These are phyloP conservation scores for Penicillium sp. DNA, from an alignment of 2,329 filamentous ascomycete species.

Conservation along the genomic window DNA sequence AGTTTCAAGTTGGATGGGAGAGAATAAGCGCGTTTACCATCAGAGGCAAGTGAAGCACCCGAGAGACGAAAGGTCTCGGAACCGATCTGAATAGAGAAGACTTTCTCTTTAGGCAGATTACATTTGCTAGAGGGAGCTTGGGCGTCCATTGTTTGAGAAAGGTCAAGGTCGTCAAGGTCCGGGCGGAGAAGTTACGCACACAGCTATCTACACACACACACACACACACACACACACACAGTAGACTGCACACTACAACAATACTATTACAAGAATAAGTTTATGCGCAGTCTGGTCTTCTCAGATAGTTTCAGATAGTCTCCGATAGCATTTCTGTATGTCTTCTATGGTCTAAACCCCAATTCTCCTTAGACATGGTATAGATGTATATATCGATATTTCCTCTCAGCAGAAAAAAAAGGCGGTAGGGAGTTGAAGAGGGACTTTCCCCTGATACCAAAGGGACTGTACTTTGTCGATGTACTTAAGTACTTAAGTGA, in stretches of 20 bases:
- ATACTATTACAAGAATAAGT: neutral
- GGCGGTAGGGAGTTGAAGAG: too few relatives aligned
- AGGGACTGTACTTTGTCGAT: too few relatives aligned
- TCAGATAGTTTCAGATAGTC: too few relatives aligned
- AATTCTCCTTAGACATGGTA: too few relatives aligned
- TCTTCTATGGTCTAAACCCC: too few relatives aligned
- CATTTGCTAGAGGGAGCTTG: slow-evolving; percentile 9
- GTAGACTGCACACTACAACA: neutral
- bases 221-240: too few relatives aligned
- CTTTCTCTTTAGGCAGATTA: slow-evolving; percentile 49
- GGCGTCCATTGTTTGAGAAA: neutral
- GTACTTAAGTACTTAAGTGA: too few relatives aligned
- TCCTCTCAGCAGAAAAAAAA: too few relatives aligned
- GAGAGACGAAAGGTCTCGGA: slow-evolving; percentile 60
- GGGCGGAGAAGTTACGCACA: neutral
- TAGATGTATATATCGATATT: too few relatives aligned
- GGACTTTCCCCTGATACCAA: too few relatives aligned
- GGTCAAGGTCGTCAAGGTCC: neutral
- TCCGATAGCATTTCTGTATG: neutral
- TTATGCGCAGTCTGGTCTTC: too few relatives aligned
- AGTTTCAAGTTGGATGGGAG: slow-evolving; percentile 30
- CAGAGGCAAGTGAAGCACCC: slow-evolving; percentile 61
- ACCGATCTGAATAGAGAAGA: slow-evolving; percentile 63
- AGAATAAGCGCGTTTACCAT: slow-evolving; percentile 48
- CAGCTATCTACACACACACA: too few relatives aligned